Base-by-base conservation (phyloP, 345 rosid species). In the Citrus hindsii region DNA sequence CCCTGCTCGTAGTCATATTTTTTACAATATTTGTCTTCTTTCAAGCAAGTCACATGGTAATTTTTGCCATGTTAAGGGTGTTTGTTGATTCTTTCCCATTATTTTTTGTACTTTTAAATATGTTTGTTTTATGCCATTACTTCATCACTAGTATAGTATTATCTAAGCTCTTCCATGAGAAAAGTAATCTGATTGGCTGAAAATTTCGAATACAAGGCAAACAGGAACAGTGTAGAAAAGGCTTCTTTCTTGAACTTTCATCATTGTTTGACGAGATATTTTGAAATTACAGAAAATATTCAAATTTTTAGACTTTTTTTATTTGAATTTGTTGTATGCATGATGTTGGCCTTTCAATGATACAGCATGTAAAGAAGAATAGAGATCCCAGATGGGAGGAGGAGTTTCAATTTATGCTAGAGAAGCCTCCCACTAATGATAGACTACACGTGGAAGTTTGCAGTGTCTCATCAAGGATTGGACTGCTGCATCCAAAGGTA, bases 371-470 rank as follows among this genome's bases (percentile, higher is more conserved):
- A 71, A 93, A 93, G 91, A 95, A 95, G 89, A 92, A 87, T 79
- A 84, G 99, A 82, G 97, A 93, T 85, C 99, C 98, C 37, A 92
- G 95, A 83, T 95, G 99, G 99, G 94, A 85, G 67, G 96, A 95
- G 81, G 97, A 92, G 76, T 95, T 93, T 81, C 67, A 86, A 65
- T 93, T 92, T 77, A 76, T 83, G 77, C 85, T 93, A 56, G 99
- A 93, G 8, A 96, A 92, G 83, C 92, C 97, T 74, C 99, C 99
- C 2, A 42, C 65, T 21, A 83, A 87, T 24, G 96, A 93, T 55
- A 95, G 86, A 85, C 37, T 95, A 35, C 99, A 91, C 22, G 91
- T 90, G 69, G 97, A 95, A 88, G 97, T 95, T 75, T 69, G 84
- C 37, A 95, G 99, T 81, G 83, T 84, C 80, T 91, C 99, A 3